These are phyloP conservation scores for Leishmania mexicana DNA, from an alignment of 208 protist genomes.

Conservation along the genomic window DNA sequence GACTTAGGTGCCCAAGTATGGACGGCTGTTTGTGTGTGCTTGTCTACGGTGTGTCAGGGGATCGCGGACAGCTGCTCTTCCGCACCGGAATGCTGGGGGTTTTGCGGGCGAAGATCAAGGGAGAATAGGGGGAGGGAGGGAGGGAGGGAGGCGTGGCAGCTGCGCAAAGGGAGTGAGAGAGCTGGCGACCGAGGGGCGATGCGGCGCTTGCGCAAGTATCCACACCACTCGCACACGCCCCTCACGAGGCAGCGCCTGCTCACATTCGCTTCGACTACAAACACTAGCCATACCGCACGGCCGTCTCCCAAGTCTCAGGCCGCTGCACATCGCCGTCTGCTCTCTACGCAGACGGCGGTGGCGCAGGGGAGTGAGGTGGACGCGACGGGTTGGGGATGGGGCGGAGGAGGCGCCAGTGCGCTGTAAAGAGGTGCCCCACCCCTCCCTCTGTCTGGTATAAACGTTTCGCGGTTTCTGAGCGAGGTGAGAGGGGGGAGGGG, in stretches of 20 bases:
- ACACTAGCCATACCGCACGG: background rate
- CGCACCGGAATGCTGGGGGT: background rate
- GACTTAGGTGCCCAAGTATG: background rate
- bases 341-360: background rate
- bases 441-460: background rate
- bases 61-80: background rate
- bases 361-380: background rate
- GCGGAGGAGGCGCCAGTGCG: background rate
- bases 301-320: background rate
- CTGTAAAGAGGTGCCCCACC: background rate
- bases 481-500: background rate
- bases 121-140: background rate
- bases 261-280: background rate
- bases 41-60: background rate
- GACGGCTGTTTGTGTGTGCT: background rate
- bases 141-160: background rate
- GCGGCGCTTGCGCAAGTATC: background rate
- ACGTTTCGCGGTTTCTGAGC: background rate
- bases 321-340: background rate
- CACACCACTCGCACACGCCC: conserved; percentile 1
- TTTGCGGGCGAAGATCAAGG: background rate
- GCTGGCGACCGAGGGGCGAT: background rate
- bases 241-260: background rate
- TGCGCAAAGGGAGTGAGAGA: background rate
- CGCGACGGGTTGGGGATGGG: background rate